Evolutionary conservation across 176 grass and related monocot species (phyloP).

Genomic region (Aegilops tauschii): DNA sequence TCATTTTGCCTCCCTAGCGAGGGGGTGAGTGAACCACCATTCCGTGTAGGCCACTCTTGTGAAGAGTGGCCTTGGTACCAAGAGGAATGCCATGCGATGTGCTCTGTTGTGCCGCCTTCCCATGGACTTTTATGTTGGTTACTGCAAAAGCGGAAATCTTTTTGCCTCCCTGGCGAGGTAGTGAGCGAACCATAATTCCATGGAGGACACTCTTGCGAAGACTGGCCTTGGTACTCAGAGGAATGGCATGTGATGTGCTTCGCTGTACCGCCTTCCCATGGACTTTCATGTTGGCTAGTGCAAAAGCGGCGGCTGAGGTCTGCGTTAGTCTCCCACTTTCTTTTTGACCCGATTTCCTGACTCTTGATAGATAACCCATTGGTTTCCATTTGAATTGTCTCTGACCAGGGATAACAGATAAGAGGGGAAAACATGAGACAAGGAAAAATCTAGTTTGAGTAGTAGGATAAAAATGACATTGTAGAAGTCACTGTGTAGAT

Average conservation of each 20-base stretch:
- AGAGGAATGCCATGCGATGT: not conserved
- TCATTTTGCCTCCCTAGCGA: no score
- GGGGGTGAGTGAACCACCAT: not conserved
- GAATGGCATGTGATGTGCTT: not conserved
- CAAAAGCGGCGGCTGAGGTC: not conserved
- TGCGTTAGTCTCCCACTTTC: not conserved
- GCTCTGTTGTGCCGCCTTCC: not conserved
- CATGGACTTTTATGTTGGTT: not conserved
- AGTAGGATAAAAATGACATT: not conserved
- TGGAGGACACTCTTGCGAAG: no score
- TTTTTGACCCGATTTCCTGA: not conserved
- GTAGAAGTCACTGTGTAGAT: not conserved
- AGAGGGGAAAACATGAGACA: not conserved
- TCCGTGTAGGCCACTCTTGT: no score
- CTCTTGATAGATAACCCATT: not conserved
- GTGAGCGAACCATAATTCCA: not conserved
- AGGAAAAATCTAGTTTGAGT: slow-evolving; percentile 3
- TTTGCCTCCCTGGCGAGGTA: no score
- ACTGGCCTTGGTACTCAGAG: no score
- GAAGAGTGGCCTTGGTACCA: no score
- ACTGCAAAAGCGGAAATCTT: not conserved
- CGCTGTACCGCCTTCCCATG: not conserved
- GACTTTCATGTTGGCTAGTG: not conserved
- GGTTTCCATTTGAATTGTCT: not conserved
- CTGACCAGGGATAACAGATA: slow-evolving; percentile 1